Conservation (phyloP, 768 basidiomycete species). For the Naganishia kalamii region DNA sequence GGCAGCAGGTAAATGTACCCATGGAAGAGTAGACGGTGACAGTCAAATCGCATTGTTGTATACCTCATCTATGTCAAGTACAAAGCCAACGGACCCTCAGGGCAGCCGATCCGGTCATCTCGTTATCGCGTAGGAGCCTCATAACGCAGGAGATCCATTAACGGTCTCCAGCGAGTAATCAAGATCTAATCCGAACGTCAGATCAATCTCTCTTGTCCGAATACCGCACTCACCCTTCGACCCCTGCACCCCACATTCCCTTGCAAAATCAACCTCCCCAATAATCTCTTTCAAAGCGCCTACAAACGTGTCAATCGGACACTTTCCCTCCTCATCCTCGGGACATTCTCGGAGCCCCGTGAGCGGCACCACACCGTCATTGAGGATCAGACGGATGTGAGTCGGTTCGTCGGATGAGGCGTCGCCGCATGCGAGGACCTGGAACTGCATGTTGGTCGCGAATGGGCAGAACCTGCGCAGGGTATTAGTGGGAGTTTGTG, state of each 20-base stretch:
- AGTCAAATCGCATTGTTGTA: no score
- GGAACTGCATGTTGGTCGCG: slow-evolving; percentile 63
- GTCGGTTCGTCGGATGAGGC: slow-evolving; percentile 36
- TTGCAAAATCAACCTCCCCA: slow-evolving; percentile 62
- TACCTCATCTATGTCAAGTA: background rate
- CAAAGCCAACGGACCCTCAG: background rate
- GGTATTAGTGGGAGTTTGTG: background rate
- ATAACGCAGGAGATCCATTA: slow-evolving; percentile 19
- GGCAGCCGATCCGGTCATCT: background rate
- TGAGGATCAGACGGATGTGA: slow-evolving; percentile 76
- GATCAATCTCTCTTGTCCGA: background rate
- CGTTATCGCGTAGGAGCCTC: no score
- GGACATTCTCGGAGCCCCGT: slow-evolving; percentile 70
- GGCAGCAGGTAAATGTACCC: no score
- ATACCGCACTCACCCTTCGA: background rate
- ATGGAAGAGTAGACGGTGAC: no score
- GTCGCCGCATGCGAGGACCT: slow-evolving; percentile 59
- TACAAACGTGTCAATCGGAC: slow-evolving; percentile 66
- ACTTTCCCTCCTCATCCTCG: slow-evolving; percentile 67
- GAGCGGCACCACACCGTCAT: slow-evolving; percentile 78
- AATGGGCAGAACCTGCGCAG: slow-evolving; percentile 62
- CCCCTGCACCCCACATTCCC: slow-evolving; percentile 55
- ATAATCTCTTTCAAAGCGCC: slow-evolving; percentile 63
- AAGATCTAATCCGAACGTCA: background rate
- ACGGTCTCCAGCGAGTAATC: slow-evolving; percentile 6